Evolutionary conservation across 73 alveolate species (phyloP).

Genomic region (Diophrys appendiculata): DNA sequence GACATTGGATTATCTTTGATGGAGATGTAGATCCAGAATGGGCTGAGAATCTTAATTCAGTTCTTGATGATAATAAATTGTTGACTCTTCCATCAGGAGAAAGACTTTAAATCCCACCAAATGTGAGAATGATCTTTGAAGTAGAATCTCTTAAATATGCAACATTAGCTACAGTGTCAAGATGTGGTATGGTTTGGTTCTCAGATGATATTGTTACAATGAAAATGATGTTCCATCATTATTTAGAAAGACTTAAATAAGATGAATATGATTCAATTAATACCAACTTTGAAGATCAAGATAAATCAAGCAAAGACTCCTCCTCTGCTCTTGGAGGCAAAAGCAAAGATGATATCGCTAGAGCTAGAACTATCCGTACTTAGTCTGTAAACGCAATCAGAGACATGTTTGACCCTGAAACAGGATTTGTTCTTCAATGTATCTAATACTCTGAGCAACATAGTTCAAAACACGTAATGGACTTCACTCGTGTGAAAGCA

Average conservation of each 20-base stretch:
- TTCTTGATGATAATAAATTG: conserved; percentile 98
- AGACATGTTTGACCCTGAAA: conserved; percentile 72
- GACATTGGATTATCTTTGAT: conserved; percentile 99
- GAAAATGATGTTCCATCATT: conserved; percentile 91
- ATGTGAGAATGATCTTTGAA: conserved; percentile 99
- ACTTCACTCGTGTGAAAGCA: conserved; percentile 95
- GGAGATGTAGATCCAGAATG: conserved; percentile 99
- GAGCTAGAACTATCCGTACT: conserved; percentile 60
- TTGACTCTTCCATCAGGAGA: conserved; percentile 99
- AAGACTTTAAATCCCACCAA: conserved; percentile 97
- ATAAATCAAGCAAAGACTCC: conserved; percentile 27
- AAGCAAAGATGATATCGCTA: conserved; percentile 32
- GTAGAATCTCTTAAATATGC: conserved; percentile 99
- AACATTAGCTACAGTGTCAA: conserved; percentile 99
- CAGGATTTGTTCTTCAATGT: conserved; percentile 72
- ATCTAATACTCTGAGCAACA: conserved; percentile 70
- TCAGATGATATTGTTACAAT: conserved; percentile 89
- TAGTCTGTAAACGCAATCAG: conserved; percentile 89
- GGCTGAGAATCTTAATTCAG: conserved; percentile 99
- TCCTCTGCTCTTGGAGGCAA: conserved; percentile 29
- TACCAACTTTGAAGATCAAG: conserved; percentile 51
- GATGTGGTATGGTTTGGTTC: conserved; percentile 99
- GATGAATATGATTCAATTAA: conserved; percentile 79
- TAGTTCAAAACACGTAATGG: conserved; percentile 94
- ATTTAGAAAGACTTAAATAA: conserved; percentile 79